phyloP scores from a whole-genome alignment of 805 yeast genomes.

The Middelhovenomyces tepae region DNA sequence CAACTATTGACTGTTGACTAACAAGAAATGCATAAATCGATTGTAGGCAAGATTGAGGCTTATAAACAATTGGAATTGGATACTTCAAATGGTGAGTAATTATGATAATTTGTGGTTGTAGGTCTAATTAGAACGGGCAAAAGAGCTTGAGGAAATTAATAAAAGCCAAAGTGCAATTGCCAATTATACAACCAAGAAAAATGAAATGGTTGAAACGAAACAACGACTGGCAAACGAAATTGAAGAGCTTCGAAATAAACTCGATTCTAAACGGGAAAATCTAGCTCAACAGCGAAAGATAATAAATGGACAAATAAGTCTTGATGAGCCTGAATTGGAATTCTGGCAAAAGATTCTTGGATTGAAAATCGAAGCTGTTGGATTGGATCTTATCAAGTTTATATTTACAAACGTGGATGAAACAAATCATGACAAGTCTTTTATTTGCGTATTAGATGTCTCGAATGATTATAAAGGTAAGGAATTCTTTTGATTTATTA shows the following conservation, averaged over 20 bases:
- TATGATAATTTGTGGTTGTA: background rate
- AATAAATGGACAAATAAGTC: conserved; percentile 33
- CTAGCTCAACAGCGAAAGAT: conserved; percentile 29
- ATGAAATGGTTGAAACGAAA: conserved; percentile 17
- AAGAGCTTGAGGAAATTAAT: conserved; percentile 20
- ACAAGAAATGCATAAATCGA: conserved; percentile 19
- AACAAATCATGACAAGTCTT: conserved; percentile 34
- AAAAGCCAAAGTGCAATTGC: conserved; percentile 21
- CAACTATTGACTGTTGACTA: background rate
- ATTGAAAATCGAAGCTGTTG: conserved; percentile 42
- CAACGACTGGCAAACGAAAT: conserved; percentile 22
- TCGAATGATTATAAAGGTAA: conserved; percentile 31
- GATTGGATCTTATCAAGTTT: conserved; percentile 39
- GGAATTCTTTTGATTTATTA: no score
- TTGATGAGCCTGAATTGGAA: conserved; percentile 43
- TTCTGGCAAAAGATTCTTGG: conserved; percentile 50
- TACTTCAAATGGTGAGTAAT: conserved; percentile 5
- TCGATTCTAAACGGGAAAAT: conserved; percentile 27
- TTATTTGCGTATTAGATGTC: conserved; percentile 39
- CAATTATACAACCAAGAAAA: conserved; percentile 17
- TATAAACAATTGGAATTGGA: conserved; percentile 14
- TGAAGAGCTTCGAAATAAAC: conserved; percentile 26
- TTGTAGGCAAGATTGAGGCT: conserved; percentile 27
- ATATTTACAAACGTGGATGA: conserved; percentile 42
- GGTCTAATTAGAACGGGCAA: conserved; percentile 11